phyloP scores from a whole-genome alignment of 441 rosid species.

The Euphorbia celastroides region DNA sequence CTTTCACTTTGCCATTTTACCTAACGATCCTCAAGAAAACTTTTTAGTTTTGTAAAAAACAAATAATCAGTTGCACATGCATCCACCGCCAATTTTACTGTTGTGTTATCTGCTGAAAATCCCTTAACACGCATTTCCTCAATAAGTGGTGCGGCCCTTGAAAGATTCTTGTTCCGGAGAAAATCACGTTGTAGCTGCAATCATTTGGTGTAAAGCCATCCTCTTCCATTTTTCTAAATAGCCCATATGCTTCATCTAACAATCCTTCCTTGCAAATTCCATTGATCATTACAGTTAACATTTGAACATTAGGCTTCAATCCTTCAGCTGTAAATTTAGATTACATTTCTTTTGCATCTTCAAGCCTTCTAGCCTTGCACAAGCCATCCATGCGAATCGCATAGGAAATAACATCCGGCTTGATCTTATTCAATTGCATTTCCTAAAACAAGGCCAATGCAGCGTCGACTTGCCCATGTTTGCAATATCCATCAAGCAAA shows the following conservation, averaged over 20 bases:
- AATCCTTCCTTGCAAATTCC: not conserved
- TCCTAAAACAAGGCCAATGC: not conserved
- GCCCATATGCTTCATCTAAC: conserved; percentile 3
- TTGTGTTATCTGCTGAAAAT: not conserved
- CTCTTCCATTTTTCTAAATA: conserved; percentile 12
- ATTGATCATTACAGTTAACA: conserved; percentile 3
- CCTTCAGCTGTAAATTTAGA: not conserved
- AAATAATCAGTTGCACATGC: not conserved
- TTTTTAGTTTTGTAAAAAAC: no score
- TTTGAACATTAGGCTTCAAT: conserved; percentile 5
- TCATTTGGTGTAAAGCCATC: conserved; percentile 2
- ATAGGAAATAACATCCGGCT: not conserved
- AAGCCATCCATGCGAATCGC: not conserved
- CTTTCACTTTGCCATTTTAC: no score
- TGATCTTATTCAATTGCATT: not conserved
- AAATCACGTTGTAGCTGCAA: not conserved
- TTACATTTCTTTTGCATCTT: not conserved
- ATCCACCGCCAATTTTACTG: not conserved
- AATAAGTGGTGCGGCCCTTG: not conserved
- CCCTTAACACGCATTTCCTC: not conserved
- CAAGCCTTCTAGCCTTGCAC: not conserved
- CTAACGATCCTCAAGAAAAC: no score
- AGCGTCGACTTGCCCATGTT: not conserved
- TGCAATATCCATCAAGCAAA: not conserved
- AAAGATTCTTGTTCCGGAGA: not conserved